These are phyloP conservation scores for Fusarium sp. DNA, from an alignment of 2,329 filamentous ascomycete genomes.

Conservation along the genomic window DNA sequence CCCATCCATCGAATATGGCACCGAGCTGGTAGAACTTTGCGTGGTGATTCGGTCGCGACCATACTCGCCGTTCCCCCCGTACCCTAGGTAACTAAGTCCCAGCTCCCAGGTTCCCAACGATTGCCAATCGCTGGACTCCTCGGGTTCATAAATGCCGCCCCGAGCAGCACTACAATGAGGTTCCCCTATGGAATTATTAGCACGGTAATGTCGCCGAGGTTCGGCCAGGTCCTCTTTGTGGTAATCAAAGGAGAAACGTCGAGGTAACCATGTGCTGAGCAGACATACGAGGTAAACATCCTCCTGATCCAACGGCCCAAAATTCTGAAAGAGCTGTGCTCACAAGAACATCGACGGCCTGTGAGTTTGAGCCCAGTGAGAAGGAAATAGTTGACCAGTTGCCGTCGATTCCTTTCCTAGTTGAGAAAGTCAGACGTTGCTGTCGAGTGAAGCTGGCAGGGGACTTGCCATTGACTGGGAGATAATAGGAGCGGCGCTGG, in stretches of 20 bases:
- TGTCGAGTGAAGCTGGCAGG: neutral
- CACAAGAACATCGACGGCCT: conserved; percentile 57
- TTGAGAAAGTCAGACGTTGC: conserved; percentile 19
- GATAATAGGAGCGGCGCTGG: conserved; percentile 39
- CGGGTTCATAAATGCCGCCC: conserved; percentile 68
- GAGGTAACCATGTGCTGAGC: neutral
- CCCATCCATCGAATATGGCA: conserved; percentile 56
- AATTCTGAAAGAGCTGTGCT: conserved; percentile 79
- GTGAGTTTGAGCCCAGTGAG: conserved; percentile 54
- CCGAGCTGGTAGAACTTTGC: conserved; percentile 53
- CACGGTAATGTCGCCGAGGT: neutral
- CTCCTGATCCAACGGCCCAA: conserved; percentile 73
- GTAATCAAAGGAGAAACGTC: neutral
- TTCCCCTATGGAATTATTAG: conserved; percentile 53
- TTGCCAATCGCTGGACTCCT: conserved; percentile 68
- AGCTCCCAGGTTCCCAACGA: conserved; percentile 70
- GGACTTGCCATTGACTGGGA: conserved; percentile 37
- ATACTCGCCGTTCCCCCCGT: conserved; percentile 72
- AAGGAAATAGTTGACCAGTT: conserved; percentile 78
- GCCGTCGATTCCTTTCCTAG: conserved; percentile 74
- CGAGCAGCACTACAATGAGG: conserved; percentile 66
- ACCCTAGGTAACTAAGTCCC: conserved; percentile 68
- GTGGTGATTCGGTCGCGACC: conserved; percentile 65
- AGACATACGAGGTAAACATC: conserved; percentile 64
- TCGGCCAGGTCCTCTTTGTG: neutral